These are phyloP conservation scores for Platismatia glauca DNA, from an alignment of 495 filamentous ascomycete genomes.

Conservation along the genomic window DNA sequence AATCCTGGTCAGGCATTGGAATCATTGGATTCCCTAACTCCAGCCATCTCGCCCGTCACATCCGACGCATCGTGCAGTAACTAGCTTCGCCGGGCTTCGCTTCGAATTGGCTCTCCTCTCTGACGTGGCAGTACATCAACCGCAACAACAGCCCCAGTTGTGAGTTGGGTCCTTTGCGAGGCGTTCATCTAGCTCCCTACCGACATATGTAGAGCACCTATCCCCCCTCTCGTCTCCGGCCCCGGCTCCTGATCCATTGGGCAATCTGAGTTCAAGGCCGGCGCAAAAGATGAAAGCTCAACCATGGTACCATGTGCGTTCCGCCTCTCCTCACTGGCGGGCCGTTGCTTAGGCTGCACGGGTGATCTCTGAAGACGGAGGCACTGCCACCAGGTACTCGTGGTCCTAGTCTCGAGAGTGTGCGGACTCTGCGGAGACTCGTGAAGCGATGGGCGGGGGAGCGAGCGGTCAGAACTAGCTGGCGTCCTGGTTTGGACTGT, in stretches of 20 bases:
- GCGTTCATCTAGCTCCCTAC: neutral
- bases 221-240: neutral
- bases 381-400: too few relatives aligned
- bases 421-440: neutral
- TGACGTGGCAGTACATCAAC: constrained; percentile 12
- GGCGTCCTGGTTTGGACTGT: too few relatives aligned
- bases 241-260: neutral
- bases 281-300: neutral
- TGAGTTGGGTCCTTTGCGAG: too few relatives aligned
- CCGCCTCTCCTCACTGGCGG: constrained; percentile 11
- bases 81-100: neutral
- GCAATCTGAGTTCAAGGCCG: neutral
- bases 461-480: neutral
- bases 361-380: neutral
- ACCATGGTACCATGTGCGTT: constrained; percentile 1
- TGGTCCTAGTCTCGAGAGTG: neutral
- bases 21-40: too few relatives aligned
- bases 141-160: neutral
- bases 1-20: too few relatives aligned
- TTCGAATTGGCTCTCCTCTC: neutral
- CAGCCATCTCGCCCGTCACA: neutral
- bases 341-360: constrained; percentile 10
- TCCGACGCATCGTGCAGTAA: neutral
- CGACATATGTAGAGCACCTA: too few relatives aligned
- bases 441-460: neutral